These are phyloP conservation scores for Fusarium fracticaudum DNA, from an alignment of 2,329 filamentous ascomycete genomes.

Conservation along the genomic window DNA sequence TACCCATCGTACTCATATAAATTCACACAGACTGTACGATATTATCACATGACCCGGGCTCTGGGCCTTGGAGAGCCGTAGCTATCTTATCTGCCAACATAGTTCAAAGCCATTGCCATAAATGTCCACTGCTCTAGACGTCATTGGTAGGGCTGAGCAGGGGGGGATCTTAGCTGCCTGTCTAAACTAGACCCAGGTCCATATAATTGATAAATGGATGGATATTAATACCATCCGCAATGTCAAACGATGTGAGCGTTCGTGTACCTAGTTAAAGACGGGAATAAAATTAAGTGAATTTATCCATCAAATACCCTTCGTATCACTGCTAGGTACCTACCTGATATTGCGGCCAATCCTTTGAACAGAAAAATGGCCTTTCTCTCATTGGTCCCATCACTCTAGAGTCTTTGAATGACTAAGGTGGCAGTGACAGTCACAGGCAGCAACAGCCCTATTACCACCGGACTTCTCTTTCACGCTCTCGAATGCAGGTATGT, in stretches of 20 bases:
- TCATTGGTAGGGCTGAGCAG: slow-evolving; percentile 27
- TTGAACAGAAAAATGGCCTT: not conserved
- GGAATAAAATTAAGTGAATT: not conserved
- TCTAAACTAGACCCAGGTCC: not conserved
- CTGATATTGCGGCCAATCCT: not conserved
- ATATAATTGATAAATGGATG: not conserved
- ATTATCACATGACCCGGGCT: not conserved
- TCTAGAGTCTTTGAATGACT: not conserved
- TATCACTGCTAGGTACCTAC: no score
- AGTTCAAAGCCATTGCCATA: not conserved
- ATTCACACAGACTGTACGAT: not conserved
- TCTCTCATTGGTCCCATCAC: not conserved
- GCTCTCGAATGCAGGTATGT: not conserved
- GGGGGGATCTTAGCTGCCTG: not conserved
- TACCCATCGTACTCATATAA: not conserved
- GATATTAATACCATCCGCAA: not conserved
- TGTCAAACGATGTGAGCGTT: not conserved
- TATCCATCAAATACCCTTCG: not conserved
- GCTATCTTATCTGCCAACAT: not conserved
- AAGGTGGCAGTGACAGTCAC: not conserved
- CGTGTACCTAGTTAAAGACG: not conserved
- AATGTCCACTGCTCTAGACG: not conserved
- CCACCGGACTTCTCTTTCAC: not conserved
- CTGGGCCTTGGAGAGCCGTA: not conserved
- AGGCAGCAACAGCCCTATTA: slow-evolving; percentile 5